phyloP scores from a whole-genome alignment of 2,329 filamentous ascomycete species.

The Fusarium graminum region DNA sequence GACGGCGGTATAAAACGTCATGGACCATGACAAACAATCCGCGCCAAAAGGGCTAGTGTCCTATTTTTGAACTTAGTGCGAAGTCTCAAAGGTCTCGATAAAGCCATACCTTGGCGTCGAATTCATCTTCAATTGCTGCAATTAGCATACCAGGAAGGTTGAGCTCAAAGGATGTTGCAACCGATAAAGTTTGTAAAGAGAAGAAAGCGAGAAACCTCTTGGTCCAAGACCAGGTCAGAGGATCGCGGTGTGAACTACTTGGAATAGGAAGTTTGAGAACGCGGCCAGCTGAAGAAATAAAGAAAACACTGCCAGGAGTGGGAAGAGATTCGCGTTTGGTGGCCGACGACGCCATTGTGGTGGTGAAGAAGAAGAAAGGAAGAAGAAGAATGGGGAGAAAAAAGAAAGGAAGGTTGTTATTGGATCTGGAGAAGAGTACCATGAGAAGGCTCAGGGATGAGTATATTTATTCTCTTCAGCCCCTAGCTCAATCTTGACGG shows the following conservation, averaged over 20 bases:
- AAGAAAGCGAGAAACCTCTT: conserved; percentile 28
- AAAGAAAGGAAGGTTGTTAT: too few species aligned
- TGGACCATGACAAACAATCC: conserved; percentile 15
- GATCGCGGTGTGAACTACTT: conserved; percentile 34
- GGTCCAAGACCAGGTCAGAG: conserved; percentile 34
- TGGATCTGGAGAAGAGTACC: too few species aligned
- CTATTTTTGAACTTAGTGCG: not conserved
- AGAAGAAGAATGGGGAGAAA: too few species aligned
- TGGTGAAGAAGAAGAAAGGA: not conserved
- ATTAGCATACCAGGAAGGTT: conserved; percentile 27
- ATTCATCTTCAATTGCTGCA: conserved; percentile 12
- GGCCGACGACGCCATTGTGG: conserved; percentile 15
- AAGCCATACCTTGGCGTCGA: conserved; percentile 1
- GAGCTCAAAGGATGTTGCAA: conserved; percentile 19
- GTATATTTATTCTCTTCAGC: too few species aligned
- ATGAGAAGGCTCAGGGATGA: too few species aligned
- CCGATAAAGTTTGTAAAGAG: conserved; percentile 23
- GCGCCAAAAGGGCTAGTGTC: conserved; percentile 8
- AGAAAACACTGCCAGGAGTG: conserved; percentile 46
- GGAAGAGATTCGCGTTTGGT: conserved; percentile 27
- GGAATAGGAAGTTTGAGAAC: conserved; percentile 39
- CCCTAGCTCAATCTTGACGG: too few species aligned
- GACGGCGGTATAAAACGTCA: conserved; percentile 31
- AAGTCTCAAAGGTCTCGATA: rapidly evolving
- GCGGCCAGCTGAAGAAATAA: conserved; percentile 34